These are phyloP conservation scores for Niveomyces coronatus DNA, from an alignment of 2,329 filamentous ascomycete genomes.

Conservation along the genomic window DNA sequence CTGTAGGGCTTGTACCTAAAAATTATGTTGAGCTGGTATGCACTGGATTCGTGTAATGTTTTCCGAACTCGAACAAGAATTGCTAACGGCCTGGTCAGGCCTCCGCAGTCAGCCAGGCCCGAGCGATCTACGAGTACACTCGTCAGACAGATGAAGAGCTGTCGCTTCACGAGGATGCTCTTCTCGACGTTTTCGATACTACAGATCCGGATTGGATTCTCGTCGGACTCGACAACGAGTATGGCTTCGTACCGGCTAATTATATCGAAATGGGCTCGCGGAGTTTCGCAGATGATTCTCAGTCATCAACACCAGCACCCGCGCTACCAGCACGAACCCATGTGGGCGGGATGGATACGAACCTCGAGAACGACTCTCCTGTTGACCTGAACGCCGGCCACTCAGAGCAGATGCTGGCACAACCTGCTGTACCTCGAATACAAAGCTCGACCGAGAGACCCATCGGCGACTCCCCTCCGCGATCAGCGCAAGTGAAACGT, in stretches of 20 bases:
- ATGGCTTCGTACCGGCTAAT: conserved; percentile 89
- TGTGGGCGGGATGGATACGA: conserved; percentile 22
- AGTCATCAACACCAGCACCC: conserved; percentile 27
- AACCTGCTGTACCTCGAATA: too few relatives aligned
- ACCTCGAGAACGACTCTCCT: conserved; percentile 19
- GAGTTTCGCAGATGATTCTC: conserved; percentile 30
- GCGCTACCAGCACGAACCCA: conserved; percentile 33
- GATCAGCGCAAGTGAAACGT: not conserved
- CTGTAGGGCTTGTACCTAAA: conserved; percentile 78
- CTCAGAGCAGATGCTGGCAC: too few relatives aligned
- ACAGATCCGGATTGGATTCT: conserved; percentile 96
- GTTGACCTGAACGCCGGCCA: too few relatives aligned
- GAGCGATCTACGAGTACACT: conserved; percentile 95
- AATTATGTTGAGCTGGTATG: conserved; percentile 89
- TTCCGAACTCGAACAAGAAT: too few relatives aligned
- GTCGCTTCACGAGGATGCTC: conserved; percentile 83
- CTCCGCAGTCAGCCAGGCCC: conserved; percentile 57
- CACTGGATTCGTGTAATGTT: too few relatives aligned
- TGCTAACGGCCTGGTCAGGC: conserved; percentile 46
- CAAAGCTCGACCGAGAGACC: too few relatives aligned
- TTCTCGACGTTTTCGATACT: conserved; percentile 75
- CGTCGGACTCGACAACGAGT: conserved; percentile 74
- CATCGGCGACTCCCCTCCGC: conserved; percentile 5
- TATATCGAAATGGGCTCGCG: conserved; percentile 69
- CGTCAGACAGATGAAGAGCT: conserved; percentile 96